Percentiles rank a stretch among this genome's conserved stretches.
phyloP scores from a whole-genome alignment of 306 rosid genomes.

The Cucurbita argyrosperma region DNA sequence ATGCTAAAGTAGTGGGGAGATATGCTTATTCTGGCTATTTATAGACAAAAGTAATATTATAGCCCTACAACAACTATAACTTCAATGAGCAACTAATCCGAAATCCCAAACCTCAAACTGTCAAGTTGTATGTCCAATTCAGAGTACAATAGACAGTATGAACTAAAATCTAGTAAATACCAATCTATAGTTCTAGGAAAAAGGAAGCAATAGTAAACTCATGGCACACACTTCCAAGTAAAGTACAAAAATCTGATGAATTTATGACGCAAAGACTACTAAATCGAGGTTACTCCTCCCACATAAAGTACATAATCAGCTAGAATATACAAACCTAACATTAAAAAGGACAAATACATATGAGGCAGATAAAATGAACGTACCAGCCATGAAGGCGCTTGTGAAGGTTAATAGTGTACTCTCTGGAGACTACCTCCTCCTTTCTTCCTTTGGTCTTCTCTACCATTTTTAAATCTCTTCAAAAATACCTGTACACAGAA shows the following conservation, averaged over 20 bases:
- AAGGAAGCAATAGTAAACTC: not conserved
- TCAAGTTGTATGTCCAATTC: too few relatives aligned
- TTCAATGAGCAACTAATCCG: not conserved
- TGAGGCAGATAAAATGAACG: not conserved
- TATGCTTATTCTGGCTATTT: not conserved
- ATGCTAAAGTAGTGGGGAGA: not conserved
- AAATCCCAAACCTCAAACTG: not conserved
- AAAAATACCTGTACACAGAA: not conserved
- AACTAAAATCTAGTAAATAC: not conserved
- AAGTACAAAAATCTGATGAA: not conserved
- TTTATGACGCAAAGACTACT: not conserved
- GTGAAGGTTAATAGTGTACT: constrained; percentile 39
- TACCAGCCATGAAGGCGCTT: constrained; percentile 38
- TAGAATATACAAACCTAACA: not conserved
- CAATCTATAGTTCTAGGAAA: not conserved
- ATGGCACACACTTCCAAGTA: not conserved
- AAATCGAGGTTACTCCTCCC: not conserved
- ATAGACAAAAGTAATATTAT: not conserved
- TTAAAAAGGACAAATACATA: not conserved
- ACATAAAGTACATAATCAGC: not conserved
- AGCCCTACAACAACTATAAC: not conserved
- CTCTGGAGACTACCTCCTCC: constrained; percentile 29
- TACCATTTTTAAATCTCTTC: constrained; percentile 20
- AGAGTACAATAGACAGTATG: not conserved
- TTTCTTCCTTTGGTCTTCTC: constrained; percentile 30